Evolutionary conservation across 495 filamentous ascomycete species (phyloP).

Genomic region (Tetracladium marchalianum): DNA sequence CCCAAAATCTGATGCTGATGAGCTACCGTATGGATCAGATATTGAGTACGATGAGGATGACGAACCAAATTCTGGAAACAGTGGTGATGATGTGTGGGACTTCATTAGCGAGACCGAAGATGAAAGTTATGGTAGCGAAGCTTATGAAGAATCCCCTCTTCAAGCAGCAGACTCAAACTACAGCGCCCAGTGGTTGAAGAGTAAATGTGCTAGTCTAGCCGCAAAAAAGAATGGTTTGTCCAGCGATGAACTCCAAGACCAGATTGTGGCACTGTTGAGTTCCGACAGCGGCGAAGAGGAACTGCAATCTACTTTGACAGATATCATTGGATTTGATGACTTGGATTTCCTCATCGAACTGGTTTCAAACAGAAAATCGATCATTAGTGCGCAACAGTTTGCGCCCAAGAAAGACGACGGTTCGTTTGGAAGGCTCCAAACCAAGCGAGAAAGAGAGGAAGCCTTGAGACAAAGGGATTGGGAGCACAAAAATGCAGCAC

Average conservation of each 20-base stretch:
- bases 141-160: slow-evolving; percentile 24
- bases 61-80: slow-evolving; percentile 48
- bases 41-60: slow-evolving; percentile 51
- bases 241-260: slow-evolving; percentile 50
- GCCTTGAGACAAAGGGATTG: slow-evolving; percentile 62
- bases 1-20: slow-evolving; percentile 35
- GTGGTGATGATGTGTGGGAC: slow-evolving; percentile 82
- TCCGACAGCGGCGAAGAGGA: slow-evolving; percentile 66
- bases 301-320: slow-evolving; percentile 79
- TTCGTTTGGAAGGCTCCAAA: slow-evolving; percentile 48
- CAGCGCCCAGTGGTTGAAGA: slow-evolving; percentile 50
- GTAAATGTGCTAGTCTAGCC: slow-evolving; percentile 52
- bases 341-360: slow-evolving; percentile 82
- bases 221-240: slow-evolving; percentile 51
- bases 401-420: slow-evolving; percentile 18
- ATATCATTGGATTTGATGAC: slow-evolving; percentile 87
- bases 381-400: slow-evolving; percentile 30
- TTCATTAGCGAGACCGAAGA: slow-evolving; percentile 55
- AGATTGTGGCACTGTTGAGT: slow-evolving; percentile 58
- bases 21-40: slow-evolving; percentile 24
- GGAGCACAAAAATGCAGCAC: slow-evolving; percentile 68
- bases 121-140: slow-evolving; percentile 33
- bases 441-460: slow-evolving; percentile 65
- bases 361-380: slow-evolving; percentile 58
- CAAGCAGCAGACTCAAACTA: slow-evolving; percentile 22